Percentiles rank a stretch among this genome's conserved stretches.
These are phyloP conservation scores for Thuja plicata DNA, from an alignment of 83 land plant species.

Conservation along the genomic window DNA sequence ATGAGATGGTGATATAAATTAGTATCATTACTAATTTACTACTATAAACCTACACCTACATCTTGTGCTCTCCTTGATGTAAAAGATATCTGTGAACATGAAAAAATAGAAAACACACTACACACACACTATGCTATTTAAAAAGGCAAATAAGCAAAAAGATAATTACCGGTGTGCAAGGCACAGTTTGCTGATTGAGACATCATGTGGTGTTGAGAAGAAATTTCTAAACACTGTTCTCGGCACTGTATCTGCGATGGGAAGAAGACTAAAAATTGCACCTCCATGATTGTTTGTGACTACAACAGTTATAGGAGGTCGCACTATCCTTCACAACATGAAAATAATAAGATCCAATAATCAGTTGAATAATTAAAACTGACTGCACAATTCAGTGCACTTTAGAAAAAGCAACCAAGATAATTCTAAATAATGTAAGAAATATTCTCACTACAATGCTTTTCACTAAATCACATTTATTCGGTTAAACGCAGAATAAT, in stretches of 20 bases:
- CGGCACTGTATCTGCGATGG: slow-evolving; percentile 57
- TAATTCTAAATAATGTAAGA: neutral
- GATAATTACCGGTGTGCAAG: slow-evolving; percentile 79
- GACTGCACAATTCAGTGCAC: neutral
- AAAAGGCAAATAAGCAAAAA: neutral
- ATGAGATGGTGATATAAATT: neutral
- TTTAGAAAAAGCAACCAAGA: neutral
- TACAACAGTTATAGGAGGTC: slow-evolving; percentile 81
- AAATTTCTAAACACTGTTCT: slow-evolving; percentile 47
- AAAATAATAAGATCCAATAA: neutral
- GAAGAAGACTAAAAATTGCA: slow-evolving; percentile 93
- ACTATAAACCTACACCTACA: neutral
- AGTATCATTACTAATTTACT: neutral
- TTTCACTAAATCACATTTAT: neutral
- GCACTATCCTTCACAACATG: slow-evolving; percentile 44
- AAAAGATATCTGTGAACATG: neutral
- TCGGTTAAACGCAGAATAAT: neutral
- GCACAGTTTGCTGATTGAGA: slow-evolving; percentile 70
- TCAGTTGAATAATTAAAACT: neutral
- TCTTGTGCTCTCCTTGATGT: neutral
- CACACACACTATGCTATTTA: neutral
- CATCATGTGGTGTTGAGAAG: slow-evolving; percentile 78
- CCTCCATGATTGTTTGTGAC: slow-evolving; percentile 98
- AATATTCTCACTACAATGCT: neutral
- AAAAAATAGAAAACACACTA: neutral